Percentiles rank a stretch among this genome's conserved stretches.
These are phyloP conservation scores for Cystobasidium tubakii DNA, from an alignment of 768 basidiomycete species.

Conservation along the genomic window DNA sequence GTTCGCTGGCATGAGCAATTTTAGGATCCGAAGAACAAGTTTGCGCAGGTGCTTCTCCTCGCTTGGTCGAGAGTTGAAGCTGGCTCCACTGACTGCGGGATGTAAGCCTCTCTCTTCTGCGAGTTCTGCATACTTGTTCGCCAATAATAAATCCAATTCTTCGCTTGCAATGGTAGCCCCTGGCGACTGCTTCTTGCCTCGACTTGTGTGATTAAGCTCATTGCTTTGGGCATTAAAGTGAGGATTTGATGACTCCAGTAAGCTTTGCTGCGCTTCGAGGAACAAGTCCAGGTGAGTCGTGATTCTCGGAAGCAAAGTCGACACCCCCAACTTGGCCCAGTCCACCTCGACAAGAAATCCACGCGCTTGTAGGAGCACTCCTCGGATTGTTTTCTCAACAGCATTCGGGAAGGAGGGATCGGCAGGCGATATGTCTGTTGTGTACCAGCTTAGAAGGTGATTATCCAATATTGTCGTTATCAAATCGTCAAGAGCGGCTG, in stretches of 20 bases:
- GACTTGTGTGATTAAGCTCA: not conserved
- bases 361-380: conserved; percentile 59
- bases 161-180: conserved; percentile 50
- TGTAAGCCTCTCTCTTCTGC: conserved; percentile 57
- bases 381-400: conserved; percentile 68
- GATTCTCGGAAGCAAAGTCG: conserved; percentile 77
- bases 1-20: conserved; percentile 66
- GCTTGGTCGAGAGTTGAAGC: conserved; percentile 78
- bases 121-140: conserved; percentile 64
- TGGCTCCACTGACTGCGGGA: conserved; percentile 78
- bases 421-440: conserved; percentile 11
- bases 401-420: conserved; percentile 67
- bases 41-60: conserved; percentile 77
- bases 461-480: conserved; percentile 19
- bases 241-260: conserved; percentile 38
- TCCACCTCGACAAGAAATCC: conserved; percentile 61
- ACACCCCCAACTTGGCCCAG: conserved; percentile 67
- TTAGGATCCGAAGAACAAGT: conserved; percentile 66
- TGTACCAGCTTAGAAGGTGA: conserved; percentile 32
- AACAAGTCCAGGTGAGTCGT: conserved; percentile 85
- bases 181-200: conserved; percentile 34
- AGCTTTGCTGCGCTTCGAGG: conserved; percentile 70
- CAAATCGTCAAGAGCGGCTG: conserved; percentile 8
- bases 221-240: conserved; percentile 26
- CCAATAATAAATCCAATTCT: conserved; percentile 77